Evolutionary conservation across 2,329 filamentous ascomycete species (phyloP), one percentile per base, ranked within the genome.

Genomic region (Colletotrichum tropicicola): DNA sequence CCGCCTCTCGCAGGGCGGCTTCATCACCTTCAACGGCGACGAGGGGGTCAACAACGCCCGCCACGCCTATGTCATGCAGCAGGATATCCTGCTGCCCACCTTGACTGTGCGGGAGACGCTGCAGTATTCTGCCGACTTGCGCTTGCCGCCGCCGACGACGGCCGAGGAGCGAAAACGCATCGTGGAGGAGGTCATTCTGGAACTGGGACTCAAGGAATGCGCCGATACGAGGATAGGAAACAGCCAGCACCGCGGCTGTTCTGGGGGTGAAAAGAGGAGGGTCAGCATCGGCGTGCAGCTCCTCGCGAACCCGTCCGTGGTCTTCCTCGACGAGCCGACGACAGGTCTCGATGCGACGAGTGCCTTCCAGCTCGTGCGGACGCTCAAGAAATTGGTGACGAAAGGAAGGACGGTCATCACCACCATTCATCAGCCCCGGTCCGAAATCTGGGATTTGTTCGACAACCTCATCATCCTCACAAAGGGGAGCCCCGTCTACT

Each of bases 321-420:
- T 94, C 6, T 94, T 93, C 74, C 84, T 93, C 21, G 92, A 95
- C 71, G 92, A 94, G 70, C 91, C 92, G 0, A 94, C 92, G 0
- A 94, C 91, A 1, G 91, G 91, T 1, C 81, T 94, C 7, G 92
- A 94, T 77, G 91, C 91, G 0, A 92, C 91, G 2, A 93, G 89
- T 71, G 92, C 92, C 0, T 92, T 88, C 69, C 91, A 93, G 68
- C 84, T 94, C 0, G 83, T 94, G 0, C 82, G 88, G 30, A 93
- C 91, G 0, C 76, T 94, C 8, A 92, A 93, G 71, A 81, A 79
- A 7, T 80, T 94, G 2, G 89, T 91, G 0, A 81, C 81, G 35
- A 90, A 90, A 72, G 91, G 91, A 0, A 81, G 91, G 23, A 94
- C 91, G 0, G 83, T 94, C 58, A 85, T 94, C 13, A 89, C 89